Evolutionary conservation across 2,329 filamentous ascomycete genomes (phyloP), one percentile per base, ranked within the genome.

Genomic region (Sarocladium strictum): DNA sequence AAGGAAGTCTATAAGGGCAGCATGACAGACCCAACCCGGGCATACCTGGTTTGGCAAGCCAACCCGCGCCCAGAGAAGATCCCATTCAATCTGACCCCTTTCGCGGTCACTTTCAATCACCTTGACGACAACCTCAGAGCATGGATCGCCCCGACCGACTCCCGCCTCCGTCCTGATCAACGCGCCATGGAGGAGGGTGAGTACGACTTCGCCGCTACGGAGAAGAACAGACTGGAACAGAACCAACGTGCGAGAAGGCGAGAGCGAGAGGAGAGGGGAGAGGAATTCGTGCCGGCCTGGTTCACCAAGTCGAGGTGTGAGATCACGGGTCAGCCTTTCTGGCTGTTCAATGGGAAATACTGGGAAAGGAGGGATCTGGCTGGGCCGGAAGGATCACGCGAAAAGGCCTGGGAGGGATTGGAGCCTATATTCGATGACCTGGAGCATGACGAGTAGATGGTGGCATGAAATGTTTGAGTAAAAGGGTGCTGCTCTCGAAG

Each of bases 151-250:
- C 94, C 94, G 1, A 99, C 94, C 0, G 94, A 99, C 69, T 96
- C 93, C 1, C 81, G 94, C n/a, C 76, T 96, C 29, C 81, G 94
- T 27, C 93, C 94, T 0, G 94, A 99, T 69, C 94, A 99, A 74
- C 81, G 94, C 11, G 94, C 94, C 2, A 99, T 99, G 94, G 94
- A 99, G 69, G 92, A 97, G 58, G 94, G 93, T n/a, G 84, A 92
- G 70, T 99, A 99, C 66, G 93, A 97, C 64, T 79, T 94, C 57
- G 94, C 94, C 1, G 94, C 93, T 0, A 83, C 81, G 4, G 94
- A 99, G 76, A 99, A 99, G 81, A 94, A 93, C 65, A 80, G 94
- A 1, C 82, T 99, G 0, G 94, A 99, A 70, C 89, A 97, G 74
- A 91, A 86, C 59, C 94, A 99, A 76, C 80, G 94, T 57, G 84